phyloP scores from a whole-genome alignment of 768 basidiomycete genomes.

The Hortiboletus flavorubellus region DNA sequence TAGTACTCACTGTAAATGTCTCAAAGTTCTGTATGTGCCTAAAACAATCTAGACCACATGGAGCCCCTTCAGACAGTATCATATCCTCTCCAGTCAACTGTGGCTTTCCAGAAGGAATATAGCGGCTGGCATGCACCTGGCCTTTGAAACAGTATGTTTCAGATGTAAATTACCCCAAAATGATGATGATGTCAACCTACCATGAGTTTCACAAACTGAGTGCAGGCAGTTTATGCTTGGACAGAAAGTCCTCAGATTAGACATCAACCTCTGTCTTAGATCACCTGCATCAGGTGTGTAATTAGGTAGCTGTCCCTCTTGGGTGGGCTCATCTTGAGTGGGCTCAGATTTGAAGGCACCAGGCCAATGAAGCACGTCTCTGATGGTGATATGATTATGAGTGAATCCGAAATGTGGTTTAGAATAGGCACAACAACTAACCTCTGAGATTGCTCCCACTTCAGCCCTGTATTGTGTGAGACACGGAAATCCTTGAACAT shows the following conservation, averaged over 20 bases:
- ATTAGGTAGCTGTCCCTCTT: not conserved
- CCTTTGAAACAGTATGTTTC: not conserved
- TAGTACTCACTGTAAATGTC: conserved; percentile 15
- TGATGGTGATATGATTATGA: conserved; percentile 10
- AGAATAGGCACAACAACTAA: conserved; percentile 5
- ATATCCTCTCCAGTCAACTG: conserved; percentile 20
- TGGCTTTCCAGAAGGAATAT: conserved; percentile 24
- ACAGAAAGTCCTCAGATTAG: conserved; percentile 39
- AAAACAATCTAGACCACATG: conserved; percentile 34
- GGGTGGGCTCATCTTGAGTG: not conserved
- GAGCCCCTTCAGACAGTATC: conserved; percentile 25
- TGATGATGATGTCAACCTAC: conserved; percentile 11
- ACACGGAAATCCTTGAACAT: conserved; percentile 28
- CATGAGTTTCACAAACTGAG: conserved; percentile 39
- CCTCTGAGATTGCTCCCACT: conserved; percentile 46
- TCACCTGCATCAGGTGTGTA: conserved; percentile 23
- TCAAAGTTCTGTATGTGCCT: conserved; percentile 26
- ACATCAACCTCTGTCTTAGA: conserved; percentile 32
- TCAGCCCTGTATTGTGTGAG: conserved; percentile 33
- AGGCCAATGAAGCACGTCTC: conserved; percentile 41
- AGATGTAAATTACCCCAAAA: not conserved
- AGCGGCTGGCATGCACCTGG: not conserved
- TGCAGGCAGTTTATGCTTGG: conserved; percentile 44
- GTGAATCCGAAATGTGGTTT: not conserved
- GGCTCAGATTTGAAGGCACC: conserved; percentile 12